Evolutionary conservation across 2,329 filamentous ascomycete species (phyloP).

Genomic region (Pseudocercospora cruenta): DNA sequence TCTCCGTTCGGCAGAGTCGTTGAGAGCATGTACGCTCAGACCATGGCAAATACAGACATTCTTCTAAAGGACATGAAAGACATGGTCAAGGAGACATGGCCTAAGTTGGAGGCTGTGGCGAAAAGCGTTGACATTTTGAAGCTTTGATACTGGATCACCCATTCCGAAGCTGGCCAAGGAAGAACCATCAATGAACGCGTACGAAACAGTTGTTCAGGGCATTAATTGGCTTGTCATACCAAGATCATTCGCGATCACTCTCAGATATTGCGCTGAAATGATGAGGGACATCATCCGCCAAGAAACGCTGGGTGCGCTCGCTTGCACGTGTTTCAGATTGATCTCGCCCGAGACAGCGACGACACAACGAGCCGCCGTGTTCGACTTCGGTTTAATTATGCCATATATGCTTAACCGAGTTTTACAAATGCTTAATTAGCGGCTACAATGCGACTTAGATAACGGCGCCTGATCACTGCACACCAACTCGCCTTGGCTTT

Average conservation of each 20-base stretch:
- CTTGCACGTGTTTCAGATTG: slow-evolving; percentile 18
- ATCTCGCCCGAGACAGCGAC: slow-evolving; percentile 4
- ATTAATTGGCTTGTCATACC: too few species aligned
- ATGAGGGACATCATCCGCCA: background rate
- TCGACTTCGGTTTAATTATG: background rate
- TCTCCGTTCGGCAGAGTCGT: slow-evolving; percentile 37
- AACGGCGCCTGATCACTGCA: background rate
- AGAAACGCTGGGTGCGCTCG: background rate
- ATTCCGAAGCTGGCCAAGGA: background rate
- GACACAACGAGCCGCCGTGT: slow-evolving; percentile 2
- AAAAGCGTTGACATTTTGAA: slow-evolving; percentile 42
- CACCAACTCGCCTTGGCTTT: background rate
- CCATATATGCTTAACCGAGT: background rate
- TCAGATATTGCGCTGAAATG: background rate
- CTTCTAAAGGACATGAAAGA: slow-evolving; percentile 23
- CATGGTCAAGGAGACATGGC: slow-evolving; percentile 56
- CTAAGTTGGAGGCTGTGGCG: slow-evolving; percentile 41
- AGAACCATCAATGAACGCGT: background rate
- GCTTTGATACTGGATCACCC: slow-evolving; percentile 8
- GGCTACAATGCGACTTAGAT: slow-evolving; percentile 3
- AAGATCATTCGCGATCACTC: too few species aligned
- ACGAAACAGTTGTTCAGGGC: background rate
- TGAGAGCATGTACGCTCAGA: slow-evolving; percentile 29
- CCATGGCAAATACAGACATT: slow-evolving; percentile 29
- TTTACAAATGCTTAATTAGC: background rate